Evolutionary conservation across 2,329 filamentous ascomycete species (phyloP).

Genomic region (Ascochyta koolunga): DNA sequence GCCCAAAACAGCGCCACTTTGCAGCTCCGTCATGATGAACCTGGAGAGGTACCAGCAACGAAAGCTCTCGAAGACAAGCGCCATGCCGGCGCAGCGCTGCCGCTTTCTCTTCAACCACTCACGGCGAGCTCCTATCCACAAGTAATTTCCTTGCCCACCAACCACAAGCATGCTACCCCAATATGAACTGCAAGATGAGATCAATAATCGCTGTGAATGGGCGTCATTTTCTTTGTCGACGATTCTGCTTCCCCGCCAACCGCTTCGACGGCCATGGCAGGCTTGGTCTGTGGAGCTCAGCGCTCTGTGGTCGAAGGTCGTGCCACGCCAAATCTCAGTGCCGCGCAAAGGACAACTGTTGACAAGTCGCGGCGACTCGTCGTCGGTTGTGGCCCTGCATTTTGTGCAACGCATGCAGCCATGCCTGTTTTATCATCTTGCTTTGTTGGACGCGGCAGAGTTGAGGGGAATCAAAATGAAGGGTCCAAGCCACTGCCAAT

Average conservation of each 20-base stretch:
- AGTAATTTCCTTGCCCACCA: conserved; percentile 38
- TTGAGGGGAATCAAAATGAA: not conserved
- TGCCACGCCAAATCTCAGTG: conserved; percentile 13
- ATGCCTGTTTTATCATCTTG: not conserved
- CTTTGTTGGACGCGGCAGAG: conserved; percentile 8
- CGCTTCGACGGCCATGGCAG: conserved; percentile 13
- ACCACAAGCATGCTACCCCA: conserved; percentile 22
- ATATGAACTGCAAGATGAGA: conserved; percentile 27
- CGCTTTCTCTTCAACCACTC: conserved; percentile 27
- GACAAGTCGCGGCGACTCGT: conserved; percentile 1
- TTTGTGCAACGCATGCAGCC: not conserved
- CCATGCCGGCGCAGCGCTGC: conserved; percentile 21
- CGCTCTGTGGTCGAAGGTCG: conserved; percentile 15
- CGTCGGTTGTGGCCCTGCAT: conserved; percentile 4
- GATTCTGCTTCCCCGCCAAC: conserved; percentile 20
- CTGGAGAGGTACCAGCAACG: conserved; percentile 12
- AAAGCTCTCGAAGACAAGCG: conserved; percentile 26
- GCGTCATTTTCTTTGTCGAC: conserved; percentile 21
- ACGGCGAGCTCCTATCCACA: conserved; percentile 28
- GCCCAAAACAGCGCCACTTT: conserved; percentile 6
- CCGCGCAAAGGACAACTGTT: conserved; percentile 11
- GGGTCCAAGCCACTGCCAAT: not conserved
- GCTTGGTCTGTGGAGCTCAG: conserved; percentile 18
- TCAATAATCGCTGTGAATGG: conserved; percentile 31
- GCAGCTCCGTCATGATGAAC: conserved; percentile 3